These are phyloP conservation scores for Fraxinus velutina DNA, from an alignment of 305 asterid genomes.

Conservation along the genomic window DNA sequence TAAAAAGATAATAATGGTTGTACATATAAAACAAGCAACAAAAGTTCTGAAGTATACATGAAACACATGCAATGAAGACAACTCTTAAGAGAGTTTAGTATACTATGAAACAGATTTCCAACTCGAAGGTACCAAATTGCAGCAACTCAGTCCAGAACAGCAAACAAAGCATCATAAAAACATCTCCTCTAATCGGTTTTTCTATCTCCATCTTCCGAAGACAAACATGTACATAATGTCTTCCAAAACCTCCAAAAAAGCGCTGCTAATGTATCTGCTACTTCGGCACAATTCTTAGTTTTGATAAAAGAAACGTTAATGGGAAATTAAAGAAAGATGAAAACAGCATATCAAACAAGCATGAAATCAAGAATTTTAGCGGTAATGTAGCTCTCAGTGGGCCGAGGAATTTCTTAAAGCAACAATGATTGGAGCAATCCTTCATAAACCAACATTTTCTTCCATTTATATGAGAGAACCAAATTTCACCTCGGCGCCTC, in stretches of 20 bases:
- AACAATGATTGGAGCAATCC: background rate
- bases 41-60: background rate
- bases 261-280: background rate
- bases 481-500: constrained; percentile 29
- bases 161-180: background rate
- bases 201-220: background rate
- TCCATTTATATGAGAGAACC: background rate
- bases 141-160: background rate
- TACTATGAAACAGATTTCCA: background rate
- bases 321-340: background rate
- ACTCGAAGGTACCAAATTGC: background rate
- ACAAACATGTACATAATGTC: background rate
- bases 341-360: background rate
- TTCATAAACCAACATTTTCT: background rate
- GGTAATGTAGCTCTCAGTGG: background rate
- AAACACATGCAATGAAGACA: background rate
- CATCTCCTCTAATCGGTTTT: background rate
- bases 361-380: background rate
- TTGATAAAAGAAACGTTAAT: background rate
- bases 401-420: background rate
- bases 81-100: background rate
- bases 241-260: background rate
- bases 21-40: background rate
- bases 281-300: background rate
- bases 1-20: background rate